Percentiles rank a stretch among this genome's conserved stretches.
Conservation (phyloP, 768 basidiomycete genomes). For the Boletus vinaceobasis region DNA sequence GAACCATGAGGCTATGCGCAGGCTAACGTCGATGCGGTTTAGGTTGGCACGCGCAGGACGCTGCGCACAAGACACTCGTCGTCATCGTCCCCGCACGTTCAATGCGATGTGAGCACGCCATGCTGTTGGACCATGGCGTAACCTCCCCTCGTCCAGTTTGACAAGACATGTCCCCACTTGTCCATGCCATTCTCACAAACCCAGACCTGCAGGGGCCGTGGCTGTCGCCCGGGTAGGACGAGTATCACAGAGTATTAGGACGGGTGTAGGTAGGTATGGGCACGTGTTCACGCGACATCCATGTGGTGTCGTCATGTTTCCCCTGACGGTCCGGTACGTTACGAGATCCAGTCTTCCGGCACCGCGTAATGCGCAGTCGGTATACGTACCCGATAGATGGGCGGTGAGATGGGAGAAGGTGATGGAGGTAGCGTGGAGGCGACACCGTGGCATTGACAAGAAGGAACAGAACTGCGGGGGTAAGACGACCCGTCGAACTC, state of each 20-base stretch:
- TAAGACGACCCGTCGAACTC: neutral
- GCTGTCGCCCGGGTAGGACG: neutral
- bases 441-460: neutral
- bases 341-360: neutral
- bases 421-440: constrained; percentile 1
- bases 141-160: neutral
- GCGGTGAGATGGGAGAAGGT: neutral
- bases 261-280: neutral
- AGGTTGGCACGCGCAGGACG: neutral
- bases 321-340: neutral
- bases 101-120: neutral
- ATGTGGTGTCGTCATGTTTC: neutral
- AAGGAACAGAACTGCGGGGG: neutral
- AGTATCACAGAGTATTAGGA: neutral
- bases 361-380: constrained; percentile 2
- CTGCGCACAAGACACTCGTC: neutral
- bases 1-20: constrained; percentile 11
- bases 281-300: constrained; percentile 3
- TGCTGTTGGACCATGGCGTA: neutral
- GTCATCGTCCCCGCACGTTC: neutral
- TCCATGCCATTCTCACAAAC: neutral
- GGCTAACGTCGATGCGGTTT: neutral
- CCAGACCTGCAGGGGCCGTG: neutral
- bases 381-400: neutral
- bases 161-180: neutral